These are phyloP conservation scores for Hypholoma sublateritium DNA, from an alignment of 768 basidiomycete genomes.

Conservation along the genomic window DNA sequence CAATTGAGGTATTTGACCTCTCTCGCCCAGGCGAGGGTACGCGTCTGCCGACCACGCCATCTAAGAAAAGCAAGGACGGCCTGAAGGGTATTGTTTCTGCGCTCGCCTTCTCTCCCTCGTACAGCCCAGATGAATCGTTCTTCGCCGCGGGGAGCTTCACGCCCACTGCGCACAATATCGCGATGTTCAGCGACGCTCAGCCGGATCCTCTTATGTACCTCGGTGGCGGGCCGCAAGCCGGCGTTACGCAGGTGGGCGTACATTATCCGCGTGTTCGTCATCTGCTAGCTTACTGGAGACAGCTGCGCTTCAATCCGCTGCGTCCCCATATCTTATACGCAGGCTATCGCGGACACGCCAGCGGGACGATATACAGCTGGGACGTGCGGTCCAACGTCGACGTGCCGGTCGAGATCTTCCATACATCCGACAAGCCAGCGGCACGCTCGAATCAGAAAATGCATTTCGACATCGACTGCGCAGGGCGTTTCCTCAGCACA, in stretches of 20 bases:
- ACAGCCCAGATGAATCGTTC: conserved; percentile 46
- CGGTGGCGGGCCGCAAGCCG: conserved; percentile 51
- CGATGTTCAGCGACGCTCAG: conserved; percentile 63
- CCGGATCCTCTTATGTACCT: conserved; percentile 59
- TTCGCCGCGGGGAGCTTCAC: conserved; percentile 82
- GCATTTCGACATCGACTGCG: conserved; percentile 73
- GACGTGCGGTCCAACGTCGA: conserved; percentile 67
- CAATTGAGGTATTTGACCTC: conserved; percentile 85
- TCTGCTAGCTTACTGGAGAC: background rate
- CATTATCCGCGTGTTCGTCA: background rate
- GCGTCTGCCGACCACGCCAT: conserved; percentile 67
- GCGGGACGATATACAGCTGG: conserved; percentile 66
- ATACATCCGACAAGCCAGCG: conserved; percentile 2
- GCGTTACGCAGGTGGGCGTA: conserved; percentile 55
- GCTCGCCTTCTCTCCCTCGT: conserved; percentile 69
- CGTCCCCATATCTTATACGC: conserved; percentile 75
- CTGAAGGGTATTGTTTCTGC: conserved; percentile 91
- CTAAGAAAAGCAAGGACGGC: conserved; percentile 79
- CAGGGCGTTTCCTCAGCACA: conserved; percentile 60
- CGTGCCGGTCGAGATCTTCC: conserved; percentile 39
- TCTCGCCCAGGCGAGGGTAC: conserved; percentile 70
- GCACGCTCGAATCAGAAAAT: conserved; percentile 70
- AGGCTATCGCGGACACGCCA: conserved; percentile 65
- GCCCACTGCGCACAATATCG: conserved; percentile 55
- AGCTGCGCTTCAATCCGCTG: conserved; percentile 66